Evolutionary conservation across 345 rosid genomes (phyloP).

Genomic region (Eucalyptus lansdowneana): DNA sequence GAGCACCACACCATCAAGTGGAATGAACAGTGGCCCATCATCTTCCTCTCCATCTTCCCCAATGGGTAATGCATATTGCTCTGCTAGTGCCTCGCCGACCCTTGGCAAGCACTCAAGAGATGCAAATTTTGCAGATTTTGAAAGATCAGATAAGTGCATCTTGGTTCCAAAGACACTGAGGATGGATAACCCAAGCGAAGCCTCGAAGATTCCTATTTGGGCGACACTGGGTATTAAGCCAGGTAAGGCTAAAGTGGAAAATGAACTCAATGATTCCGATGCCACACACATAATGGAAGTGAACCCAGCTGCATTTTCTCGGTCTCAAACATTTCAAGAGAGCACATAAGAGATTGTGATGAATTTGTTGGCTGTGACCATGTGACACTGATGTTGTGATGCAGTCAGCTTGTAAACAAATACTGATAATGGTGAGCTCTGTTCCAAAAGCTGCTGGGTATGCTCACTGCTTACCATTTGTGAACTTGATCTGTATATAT

Average conservation of each 20-base stretch:
- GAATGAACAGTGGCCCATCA: constrained; percentile 7
- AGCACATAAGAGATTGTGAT: constrained; percentile 14
- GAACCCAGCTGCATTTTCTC: constrained; percentile 63
- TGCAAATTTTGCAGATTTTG: constrained; percentile 15
- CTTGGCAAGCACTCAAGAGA: constrained; percentile 74
- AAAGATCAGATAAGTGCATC: constrained; percentile 19
- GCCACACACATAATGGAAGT: constrained; percentile 33
- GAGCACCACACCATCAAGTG: constrained; percentile 10
- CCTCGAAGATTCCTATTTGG: constrained; percentile 39
- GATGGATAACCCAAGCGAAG: constrained; percentile 27
- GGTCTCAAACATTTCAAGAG: constrained; percentile 46
- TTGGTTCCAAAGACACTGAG: constrained; percentile 44
- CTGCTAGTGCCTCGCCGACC: constrained; percentile 33
- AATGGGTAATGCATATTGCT: constrained; percentile 15
- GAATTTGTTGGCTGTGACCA: neutral
- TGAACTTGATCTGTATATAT: neutral
- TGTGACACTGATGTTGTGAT: neutral
- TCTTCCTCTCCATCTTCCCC: constrained; percentile 37
- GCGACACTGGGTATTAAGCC: neutral
- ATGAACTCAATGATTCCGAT: constrained; percentile 9
- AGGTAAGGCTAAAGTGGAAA: neutral
- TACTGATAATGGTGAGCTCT: neutral
- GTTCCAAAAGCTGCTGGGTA: neutral
- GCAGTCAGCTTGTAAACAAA: neutral
- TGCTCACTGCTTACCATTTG: neutral